Conservation (phyloP, 2,329 filamentous ascomycete genomes). For the Aspergillus sp. region DNA sequence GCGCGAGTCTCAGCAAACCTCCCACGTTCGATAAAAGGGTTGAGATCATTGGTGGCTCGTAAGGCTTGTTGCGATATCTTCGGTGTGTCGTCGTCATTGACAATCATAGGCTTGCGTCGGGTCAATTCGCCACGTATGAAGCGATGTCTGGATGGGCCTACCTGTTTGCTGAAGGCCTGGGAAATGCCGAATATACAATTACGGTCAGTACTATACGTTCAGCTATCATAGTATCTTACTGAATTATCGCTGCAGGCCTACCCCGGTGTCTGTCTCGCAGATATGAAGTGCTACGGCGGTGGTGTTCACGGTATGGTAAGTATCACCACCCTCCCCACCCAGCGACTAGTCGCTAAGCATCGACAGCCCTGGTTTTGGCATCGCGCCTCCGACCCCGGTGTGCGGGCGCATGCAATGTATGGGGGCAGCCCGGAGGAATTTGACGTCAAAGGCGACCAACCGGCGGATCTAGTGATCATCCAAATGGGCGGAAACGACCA, state of each 20-base stretch:
- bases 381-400: conserved; percentile 55
- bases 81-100: conserved; percentile 36
- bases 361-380: conserved; percentile 55
- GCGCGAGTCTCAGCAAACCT: conserved; percentile 46
- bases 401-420: conserved; percentile 46
- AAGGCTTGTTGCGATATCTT: conserved; percentile 3
- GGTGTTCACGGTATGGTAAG: conserved; percentile 46
- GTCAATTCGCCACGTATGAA: conserved; percentile 60
- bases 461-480: conserved; percentile 45
- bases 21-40: conserved; percentile 37
- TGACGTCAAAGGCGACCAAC: conserved; percentile 24
- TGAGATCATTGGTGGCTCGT: conserved; percentile 48
- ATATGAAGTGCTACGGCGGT: conserved; percentile 58
- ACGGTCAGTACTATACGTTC: conserved; percentile 32
- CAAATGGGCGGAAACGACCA: conserved; percentile 50
- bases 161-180: conserved; percentile 56
- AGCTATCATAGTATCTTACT: background rate
- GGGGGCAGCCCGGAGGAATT: conserved; percentile 31
- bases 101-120: conserved; percentile 53
- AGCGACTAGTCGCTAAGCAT: conserved; percentile 4
- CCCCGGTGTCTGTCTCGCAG: conserved; percentile 57
- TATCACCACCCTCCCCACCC: background rate
- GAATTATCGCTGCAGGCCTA: conserved; percentile 35
- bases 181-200: conserved; percentile 58
- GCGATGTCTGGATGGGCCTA: conserved; percentile 57